phyloP scores from a whole-genome alignment of 139 green algal genomes.

The Tetratostichococcus sp. region DNA sequence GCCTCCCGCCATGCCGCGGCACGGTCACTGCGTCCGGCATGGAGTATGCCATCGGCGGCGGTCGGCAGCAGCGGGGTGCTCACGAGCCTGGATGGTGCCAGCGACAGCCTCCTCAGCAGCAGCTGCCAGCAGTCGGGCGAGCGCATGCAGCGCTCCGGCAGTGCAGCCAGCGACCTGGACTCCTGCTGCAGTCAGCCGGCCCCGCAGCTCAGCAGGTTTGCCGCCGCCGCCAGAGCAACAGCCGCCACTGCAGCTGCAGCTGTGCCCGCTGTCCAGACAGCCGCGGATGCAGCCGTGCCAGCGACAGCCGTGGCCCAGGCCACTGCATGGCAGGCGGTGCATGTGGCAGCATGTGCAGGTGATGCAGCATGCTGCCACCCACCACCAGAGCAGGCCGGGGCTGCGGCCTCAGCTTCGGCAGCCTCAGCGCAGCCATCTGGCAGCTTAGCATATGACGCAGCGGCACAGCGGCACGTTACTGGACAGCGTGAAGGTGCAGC shows the following conservation, averaged over 20 bases:
- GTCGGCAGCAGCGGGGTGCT: not conserved
- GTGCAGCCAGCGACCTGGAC: not conserved
- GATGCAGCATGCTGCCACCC: not conserved
- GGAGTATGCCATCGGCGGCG: too few species aligned
- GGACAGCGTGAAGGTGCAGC: too few species aligned
- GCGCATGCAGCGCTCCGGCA: not conserved
- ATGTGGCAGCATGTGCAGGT: not conserved
- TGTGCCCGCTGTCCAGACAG: not conserved
- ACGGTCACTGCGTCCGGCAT: too few species aligned
- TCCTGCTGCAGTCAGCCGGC: not conserved
- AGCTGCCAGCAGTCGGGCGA: too few species aligned
- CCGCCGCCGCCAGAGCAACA: too few species aligned
- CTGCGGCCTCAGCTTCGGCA: not conserved
- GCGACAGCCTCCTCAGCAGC: not conserved
- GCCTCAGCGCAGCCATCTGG: too few species aligned
- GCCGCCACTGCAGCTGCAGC: not conserved
- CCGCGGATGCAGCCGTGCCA: too few species aligned
- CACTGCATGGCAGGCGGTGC: not conserved
- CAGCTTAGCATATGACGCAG: too few species aligned
- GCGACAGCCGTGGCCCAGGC: not conserved
- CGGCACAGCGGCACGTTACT: too few species aligned
- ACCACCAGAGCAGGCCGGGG: not conserved
- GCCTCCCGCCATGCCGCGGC: not conserved
- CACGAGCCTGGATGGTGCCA: too few species aligned
- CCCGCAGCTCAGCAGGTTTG: not conserved